phyloP scores from a whole-genome alignment of 768 basidiomycete genomes.

The Mycena floridula region DNA sequence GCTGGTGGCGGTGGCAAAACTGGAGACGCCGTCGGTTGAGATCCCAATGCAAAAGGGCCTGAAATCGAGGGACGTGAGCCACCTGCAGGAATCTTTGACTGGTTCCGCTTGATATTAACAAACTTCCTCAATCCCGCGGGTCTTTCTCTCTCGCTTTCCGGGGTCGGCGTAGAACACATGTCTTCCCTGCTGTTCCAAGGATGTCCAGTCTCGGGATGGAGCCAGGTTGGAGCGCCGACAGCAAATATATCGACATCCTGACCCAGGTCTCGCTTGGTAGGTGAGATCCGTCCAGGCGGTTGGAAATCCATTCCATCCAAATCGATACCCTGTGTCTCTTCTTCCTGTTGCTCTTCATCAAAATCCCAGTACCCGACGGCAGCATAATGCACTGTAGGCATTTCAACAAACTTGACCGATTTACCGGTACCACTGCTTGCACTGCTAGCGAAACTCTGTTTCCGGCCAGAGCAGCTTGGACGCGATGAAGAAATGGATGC shows the following conservation, averaged over 20 bases:
- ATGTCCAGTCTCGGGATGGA: neutral
- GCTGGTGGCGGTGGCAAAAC: constrained; percentile 8
- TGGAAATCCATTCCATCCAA: constrained; percentile 7
- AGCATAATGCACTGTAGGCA: constrained; percentile 52
- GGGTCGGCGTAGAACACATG: neutral
- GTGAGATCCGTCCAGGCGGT: neutral
- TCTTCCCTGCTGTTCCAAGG: neutral
- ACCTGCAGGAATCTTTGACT: neutral
- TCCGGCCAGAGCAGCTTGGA: neutral
- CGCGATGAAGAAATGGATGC: constrained; percentile 24
- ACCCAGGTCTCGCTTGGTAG: neutral
- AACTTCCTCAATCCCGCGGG: too few relatives aligned
- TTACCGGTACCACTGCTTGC: constrained; percentile 28
- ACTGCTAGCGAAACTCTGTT: constrained; percentile 6
- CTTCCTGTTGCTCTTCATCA: constrained; percentile 9
- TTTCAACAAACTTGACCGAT: constrained; percentile 68
- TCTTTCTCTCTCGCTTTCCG: too few relatives aligned
- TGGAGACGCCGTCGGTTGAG: constrained; percentile 14
- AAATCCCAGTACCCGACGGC: constrained; percentile 10
- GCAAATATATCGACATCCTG: neutral
- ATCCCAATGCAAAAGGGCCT: constrained; percentile 39
- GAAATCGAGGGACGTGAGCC: constrained; percentile 32
- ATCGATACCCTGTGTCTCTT: constrained; percentile 20
- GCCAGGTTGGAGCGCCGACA: neutral
- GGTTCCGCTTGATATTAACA: too few relatives aligned